A percentile compares a stretch with the other conserved stretches of the same genome.
Evolutionary conservation across 2,329 filamentous ascomycete genomes (phyloP).

Genomic region (Cephalotrichum gorgonifer): DNA sequence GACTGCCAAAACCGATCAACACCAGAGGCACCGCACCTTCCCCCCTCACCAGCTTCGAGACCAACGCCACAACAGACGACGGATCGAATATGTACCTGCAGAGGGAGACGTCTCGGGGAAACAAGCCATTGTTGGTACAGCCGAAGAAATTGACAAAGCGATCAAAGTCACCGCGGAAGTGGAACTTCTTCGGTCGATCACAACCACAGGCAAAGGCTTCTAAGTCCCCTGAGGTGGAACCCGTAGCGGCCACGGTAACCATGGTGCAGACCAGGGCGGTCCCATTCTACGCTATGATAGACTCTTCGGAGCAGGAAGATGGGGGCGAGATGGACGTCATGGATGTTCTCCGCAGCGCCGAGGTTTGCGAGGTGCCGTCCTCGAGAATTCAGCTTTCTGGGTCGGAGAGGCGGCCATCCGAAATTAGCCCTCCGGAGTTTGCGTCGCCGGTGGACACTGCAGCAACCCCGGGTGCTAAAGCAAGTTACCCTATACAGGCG

Average conservation of each 20-base stretch:
- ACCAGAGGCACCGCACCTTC: constrained; percentile 32
- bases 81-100: constrained; percentile 25
- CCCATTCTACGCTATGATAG: constrained; percentile 52
- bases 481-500: neutral
- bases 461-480: neutral
- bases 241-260: constrained; percentile 38
- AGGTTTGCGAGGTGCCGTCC: constrained; percentile 17
- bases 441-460: neutral
- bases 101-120: constrained; percentile 21
- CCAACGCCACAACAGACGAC: constrained; percentile 30
- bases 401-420: neutral
- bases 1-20: constrained; percentile 43
- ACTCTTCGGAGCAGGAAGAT: constrained; percentile 45
- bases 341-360: constrained; percentile 40
- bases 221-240: constrained; percentile 23
- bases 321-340: constrained; percentile 26
- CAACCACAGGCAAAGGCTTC: constrained; percentile 31
- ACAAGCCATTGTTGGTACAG: constrained; percentile 12
- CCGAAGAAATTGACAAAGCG: constrained; percentile 48
- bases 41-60: constrained; percentile 46
- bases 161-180: constrained; percentile 45
- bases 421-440: constrained; percentile 5
- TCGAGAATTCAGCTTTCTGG: neutral
- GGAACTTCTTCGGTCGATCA: constrained; percentile 53
- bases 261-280: constrained; percentile 38